These are phyloP conservation scores for Daphne laureola DNA, from an alignment of 441 rosid species.

Conservation along the genomic window DNA sequence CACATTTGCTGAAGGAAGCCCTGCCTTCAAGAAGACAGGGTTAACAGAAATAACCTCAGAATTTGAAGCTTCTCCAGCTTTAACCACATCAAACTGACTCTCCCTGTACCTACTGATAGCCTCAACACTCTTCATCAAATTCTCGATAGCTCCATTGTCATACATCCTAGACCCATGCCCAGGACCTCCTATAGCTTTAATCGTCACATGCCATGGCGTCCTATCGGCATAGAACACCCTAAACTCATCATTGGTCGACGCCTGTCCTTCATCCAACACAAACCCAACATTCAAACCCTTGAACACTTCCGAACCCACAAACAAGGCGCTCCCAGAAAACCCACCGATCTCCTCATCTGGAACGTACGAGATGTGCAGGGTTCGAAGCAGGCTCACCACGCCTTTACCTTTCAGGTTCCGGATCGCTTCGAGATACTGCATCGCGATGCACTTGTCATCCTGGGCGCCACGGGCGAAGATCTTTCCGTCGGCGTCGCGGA, in stretches of 20 bases:
- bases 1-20: constrained; percentile 57
- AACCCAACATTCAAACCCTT: constrained; percentile 65
- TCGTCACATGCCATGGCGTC: constrained; percentile 49
- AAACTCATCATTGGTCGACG: constrained; percentile 50
- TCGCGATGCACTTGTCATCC: constrained; percentile 77
- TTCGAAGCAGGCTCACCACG: constrained; percentile 39
- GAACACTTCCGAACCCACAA: constrained; percentile 49
- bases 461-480: constrained; percentile 84
- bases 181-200: constrained; percentile 53
- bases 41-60: constrained; percentile 78
- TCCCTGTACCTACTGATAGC: constrained; percentile 59
- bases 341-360: constrained; percentile 94
- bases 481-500: constrained; percentile 35
- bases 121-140: constrained; percentile 80
- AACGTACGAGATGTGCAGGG: constrained; percentile 55
- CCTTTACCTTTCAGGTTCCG: constrained; percentile 40
- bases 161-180: constrained; percentile 82
- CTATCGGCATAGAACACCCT: constrained; percentile 76
- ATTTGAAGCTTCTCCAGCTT: constrained; percentile 57
- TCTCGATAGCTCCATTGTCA: constrained; percentile 78
- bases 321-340: constrained; percentile 43
- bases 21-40: constrained; percentile 79
- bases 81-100: constrained; percentile 60
- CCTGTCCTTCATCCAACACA: constrained; percentile 82
- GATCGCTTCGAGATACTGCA: constrained; percentile 79